Percentiles rank a stretch among this genome's conserved stretches.
These are phyloP conservation scores for Vickermania ingenoplastis DNA, from an alignment of 208 protist species.

Conservation along the genomic window DNA sequence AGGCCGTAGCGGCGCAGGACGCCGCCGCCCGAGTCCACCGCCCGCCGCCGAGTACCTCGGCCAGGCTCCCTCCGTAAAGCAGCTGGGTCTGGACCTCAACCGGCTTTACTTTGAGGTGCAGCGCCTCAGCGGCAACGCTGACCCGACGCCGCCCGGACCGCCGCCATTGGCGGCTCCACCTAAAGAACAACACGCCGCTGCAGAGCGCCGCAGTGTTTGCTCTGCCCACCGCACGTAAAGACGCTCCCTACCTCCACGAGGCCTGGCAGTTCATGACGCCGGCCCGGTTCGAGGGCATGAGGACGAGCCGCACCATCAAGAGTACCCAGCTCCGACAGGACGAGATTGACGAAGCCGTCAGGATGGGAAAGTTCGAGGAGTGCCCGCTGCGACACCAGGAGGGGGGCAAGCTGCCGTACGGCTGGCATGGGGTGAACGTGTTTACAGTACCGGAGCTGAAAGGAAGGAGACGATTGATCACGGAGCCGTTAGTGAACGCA, in stretches of 20 bases:
- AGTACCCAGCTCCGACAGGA: not conserved
- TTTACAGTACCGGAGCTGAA: not conserved
- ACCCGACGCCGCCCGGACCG: not conserved
- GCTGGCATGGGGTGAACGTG: slow-evolving; percentile 1
- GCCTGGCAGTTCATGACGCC: not conserved
- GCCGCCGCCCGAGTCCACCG: not conserved
- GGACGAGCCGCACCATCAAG: not conserved
- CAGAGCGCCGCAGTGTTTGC: not conserved
- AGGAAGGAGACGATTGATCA: not conserved
- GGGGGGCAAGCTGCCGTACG: not conserved
- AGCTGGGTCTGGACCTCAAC: not conserved
- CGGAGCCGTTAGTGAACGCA: slow-evolving; percentile 5
- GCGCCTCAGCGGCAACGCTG: not conserved
- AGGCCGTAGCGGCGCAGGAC: not conserved
- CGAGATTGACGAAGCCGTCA: not conserved
- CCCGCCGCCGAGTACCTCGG: slow-evolving; percentile 1
- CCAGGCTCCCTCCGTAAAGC: not conserved
- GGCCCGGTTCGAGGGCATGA: not conserved
- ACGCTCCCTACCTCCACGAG: not conserved
- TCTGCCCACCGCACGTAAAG: not conserved
- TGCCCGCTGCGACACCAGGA: not conserved
- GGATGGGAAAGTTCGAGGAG: not conserved
- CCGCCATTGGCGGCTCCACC: not conserved
- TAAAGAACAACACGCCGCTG: slow-evolving; percentile 4
- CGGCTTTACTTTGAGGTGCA: not conserved